Evolutionary conservation across 108 stramenopile genomes (phyloP).

Genomic region (Skeletonema tropicum): DNA sequence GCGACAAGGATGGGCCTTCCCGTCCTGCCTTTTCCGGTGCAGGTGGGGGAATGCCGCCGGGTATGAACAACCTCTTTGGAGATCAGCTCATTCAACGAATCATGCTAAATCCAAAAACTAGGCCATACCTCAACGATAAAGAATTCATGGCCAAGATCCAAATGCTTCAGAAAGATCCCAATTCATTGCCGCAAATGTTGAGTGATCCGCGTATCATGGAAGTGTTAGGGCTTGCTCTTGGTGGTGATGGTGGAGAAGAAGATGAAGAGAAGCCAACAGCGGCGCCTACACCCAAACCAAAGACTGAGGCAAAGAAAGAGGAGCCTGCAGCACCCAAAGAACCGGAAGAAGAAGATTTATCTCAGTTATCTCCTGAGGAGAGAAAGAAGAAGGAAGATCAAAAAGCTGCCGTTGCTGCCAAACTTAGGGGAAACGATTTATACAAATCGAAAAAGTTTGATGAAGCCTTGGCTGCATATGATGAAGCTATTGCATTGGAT

Average conservation of each 20-base stretch:
- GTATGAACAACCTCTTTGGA: constrained; percentile 78
- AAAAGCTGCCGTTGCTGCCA: constrained; percentile 76
- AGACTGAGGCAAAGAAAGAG: constrained; percentile 34
- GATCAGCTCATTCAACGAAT: constrained; percentile 89
- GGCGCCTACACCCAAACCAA: constrained; percentile 31
- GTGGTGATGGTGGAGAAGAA: constrained; percentile 50
- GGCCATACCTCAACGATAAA: constrained; percentile 89
- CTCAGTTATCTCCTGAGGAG: constrained; percentile 82
- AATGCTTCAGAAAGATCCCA: constrained; percentile 90
- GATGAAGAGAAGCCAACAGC: constrained; percentile 46
- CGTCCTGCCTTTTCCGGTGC: constrained; percentile 4
- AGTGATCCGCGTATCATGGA: constrained; percentile 93
- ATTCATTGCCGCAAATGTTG: constrained; percentile 76
- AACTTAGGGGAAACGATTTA: constrained; percentile 90
- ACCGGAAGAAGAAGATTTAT: constrained; percentile 76
- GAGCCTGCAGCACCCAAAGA: constrained; percentile 50
- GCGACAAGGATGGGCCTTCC: constrained; percentile 69
- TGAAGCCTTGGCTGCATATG: constrained; percentile 95
- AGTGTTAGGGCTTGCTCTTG: constrained; percentile 87
- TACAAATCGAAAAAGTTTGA: constrained; percentile 96
- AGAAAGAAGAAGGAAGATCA: constrained; percentile 80
- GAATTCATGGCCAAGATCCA: constrained; percentile 92
- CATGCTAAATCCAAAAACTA: constrained; percentile 90
- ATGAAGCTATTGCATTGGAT: constrained; percentile 96
- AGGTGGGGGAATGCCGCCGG: constrained; percentile 30